Evolutionary conservation across 106 monocot species (phyloP), one percentile per base, ranked within the genome.

Genomic region (Dactylorhiza incarnata): DNA sequence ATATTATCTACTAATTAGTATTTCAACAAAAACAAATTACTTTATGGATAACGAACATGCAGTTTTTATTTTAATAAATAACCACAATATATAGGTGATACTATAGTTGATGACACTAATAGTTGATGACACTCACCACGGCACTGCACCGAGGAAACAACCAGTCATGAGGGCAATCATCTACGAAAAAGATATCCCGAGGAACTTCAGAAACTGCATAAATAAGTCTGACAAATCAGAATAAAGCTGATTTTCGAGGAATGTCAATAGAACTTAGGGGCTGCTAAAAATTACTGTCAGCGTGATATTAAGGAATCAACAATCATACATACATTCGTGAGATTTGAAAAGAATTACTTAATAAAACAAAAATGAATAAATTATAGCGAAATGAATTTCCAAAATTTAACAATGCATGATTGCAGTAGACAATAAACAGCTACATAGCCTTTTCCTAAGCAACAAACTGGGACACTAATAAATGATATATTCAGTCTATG

Each of bases 101-200:
- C 45, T 15, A 46, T 24, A 71, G 54, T 15, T 43, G 13, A 45
- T 19, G 70, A 58, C 79, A 68, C 87, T 86, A n/a, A 46, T 24
- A 71, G 54, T 15, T 43, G 13, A 45, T 19, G 70, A 58, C 79
- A 68, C 87, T 86, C 68, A 99, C 97, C 86, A 99, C 94, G 50
- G 97, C 97, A 83, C 85, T 74, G 68, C 97, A 99, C 23, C 77
- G 91, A 80, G 94, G 91, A 73, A 99, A 99, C 77, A 99, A 78
- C 97, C 97, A 99, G 75, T 99, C 97, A 75, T 99, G 97, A 82
- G 97, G 97, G 70, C 94, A 91, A 77, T 99, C 91, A 15, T 89
- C 94, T 15, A 99, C 59, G 51, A 93, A 85, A 81, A 82, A 94
- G 26, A 91, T 79, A 81, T 94, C 84, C 13, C 77, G 84, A 68